These are phyloP conservation scores for Flaveria trinervia DNA, from an alignment of 129 eudicot species.

Conservation along the genomic window DNA sequence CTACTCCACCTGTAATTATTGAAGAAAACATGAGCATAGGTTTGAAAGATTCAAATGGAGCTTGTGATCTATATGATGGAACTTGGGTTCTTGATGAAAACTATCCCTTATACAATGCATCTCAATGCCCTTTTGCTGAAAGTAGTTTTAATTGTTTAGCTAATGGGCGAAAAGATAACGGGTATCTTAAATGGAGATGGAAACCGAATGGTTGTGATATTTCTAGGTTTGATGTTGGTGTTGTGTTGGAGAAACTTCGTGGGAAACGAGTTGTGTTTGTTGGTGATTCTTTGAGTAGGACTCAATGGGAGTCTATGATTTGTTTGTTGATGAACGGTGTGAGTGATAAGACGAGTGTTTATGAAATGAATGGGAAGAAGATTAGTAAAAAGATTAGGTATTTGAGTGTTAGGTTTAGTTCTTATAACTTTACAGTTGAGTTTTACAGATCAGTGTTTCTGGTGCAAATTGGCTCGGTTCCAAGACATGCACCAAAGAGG, in stretches of 20 bases:
- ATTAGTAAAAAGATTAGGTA: constrained; percentile 77
- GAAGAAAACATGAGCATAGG: constrained; percentile 17
- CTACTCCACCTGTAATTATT: constrained; percentile 27
- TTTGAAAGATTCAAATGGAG: constrained; percentile 16
- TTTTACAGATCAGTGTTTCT: constrained; percentile 79
- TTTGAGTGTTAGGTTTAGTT: constrained; percentile 63
- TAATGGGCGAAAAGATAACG: constrained; percentile 72
- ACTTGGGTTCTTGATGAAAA: constrained; percentile 79
- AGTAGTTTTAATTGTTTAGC: constrained; percentile 78
- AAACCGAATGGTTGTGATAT: constrained; percentile 71
- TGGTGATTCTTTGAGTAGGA: constrained; percentile 90
- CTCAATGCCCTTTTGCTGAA: constrained; percentile 84
- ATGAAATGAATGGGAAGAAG: constrained; percentile 70
- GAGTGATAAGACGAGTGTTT: constrained; percentile 67
- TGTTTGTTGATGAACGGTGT: constrained; percentile 88
- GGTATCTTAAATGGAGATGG: constrained; percentile 86
- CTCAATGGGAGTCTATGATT: constrained; percentile 96
- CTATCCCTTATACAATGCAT: constrained; percentile 74
- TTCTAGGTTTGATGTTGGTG: constrained; percentile 52
- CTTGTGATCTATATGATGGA: constrained; percentile 78
- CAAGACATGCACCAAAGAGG: constrained; percentile 72
- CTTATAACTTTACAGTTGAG: constrained; percentile 64
- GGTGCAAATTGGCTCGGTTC: constrained; percentile 58
- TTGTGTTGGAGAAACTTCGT: constrained; percentile 60
- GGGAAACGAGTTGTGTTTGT: constrained; percentile 87